phyloP scores from a whole-genome alignment of 768 basidiomycete genomes.

The Russula emetica region DNA sequence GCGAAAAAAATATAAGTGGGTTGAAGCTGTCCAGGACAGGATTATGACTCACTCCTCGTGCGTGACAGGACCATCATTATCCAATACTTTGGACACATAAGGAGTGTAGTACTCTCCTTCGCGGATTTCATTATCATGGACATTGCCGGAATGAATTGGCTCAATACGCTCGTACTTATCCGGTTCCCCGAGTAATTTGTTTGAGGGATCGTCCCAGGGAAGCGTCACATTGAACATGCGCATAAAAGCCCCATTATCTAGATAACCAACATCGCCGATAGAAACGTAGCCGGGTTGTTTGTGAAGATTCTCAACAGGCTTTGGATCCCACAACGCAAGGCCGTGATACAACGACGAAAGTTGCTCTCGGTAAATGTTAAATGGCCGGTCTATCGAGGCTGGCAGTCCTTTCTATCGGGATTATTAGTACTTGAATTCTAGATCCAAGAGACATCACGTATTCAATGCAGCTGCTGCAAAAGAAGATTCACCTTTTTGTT shows the following conservation, averaged over 20 bases:
- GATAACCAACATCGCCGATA: constrained; percentile 28
- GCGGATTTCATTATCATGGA: background rate
- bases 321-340: constrained; percentile 26
- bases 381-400: too few relatives aligned
- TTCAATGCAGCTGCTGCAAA: too few relatives aligned
- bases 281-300: constrained; percentile 7
- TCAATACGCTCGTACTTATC: background rate
- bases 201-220: background rate
- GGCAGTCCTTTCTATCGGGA: too few relatives aligned
- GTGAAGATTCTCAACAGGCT: constrained; percentile 15
- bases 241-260: constrained; percentile 20
- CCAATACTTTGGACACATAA: background rate
- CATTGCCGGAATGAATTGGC: background rate
- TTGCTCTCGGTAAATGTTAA: too few relatives aligned
- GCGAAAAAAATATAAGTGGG: background rate
- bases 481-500: too few relatives aligned
- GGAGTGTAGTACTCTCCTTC: background rate
- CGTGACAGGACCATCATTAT: background rate
- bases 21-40: background rate
- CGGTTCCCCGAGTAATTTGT: background rate
- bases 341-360: constrained; percentile 17
- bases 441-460: too few relatives aligned
- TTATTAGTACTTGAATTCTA: too few relatives aligned
- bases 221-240: constrained; percentile 26
- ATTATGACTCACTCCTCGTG: background rate